A percentile compares a stretch with the other conserved stretches of the same genome.
phyloP scores from a whole-genome alignment of 768 basidiomycete species.

The Podaxis mareebaensis region DNA sequence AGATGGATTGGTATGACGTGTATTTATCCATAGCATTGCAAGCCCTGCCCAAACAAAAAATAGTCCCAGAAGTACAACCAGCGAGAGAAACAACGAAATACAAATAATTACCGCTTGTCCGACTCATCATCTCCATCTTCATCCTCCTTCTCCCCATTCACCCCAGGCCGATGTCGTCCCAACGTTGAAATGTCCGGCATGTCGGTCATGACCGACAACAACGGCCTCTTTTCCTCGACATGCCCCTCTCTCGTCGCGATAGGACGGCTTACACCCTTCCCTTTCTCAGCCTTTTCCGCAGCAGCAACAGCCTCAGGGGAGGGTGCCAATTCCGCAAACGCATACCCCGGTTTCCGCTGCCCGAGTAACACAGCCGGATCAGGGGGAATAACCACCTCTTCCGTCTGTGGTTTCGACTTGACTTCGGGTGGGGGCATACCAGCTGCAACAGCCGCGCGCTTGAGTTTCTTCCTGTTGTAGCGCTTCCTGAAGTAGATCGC shows the following conservation, averaged over 20 bases:
- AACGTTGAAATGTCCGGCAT: slow-evolving; percentile 1
- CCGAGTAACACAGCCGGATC: slow-evolving; percentile 68
- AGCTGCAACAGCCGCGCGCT: slow-evolving; percentile 44
- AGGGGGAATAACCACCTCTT: slow-evolving; percentile 58
- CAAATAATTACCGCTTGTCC: neutral
- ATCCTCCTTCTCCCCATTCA: neutral
- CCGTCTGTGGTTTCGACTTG: slow-evolving; percentile 37
- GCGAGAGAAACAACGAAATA: neutral
- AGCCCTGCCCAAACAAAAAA: neutral
- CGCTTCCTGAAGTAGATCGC: slow-evolving; percentile 58
- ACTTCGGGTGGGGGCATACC: slow-evolving; percentile 37
- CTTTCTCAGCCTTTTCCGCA: neutral
- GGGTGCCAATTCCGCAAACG: neutral
- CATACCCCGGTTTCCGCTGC: slow-evolving; percentile 38
- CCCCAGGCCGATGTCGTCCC: neutral
- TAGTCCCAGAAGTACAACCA: neutral
- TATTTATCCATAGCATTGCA: neutral
- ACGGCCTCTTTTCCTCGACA: neutral
- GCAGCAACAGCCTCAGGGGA: neutral
- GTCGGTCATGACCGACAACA: neutral
- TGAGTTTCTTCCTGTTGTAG: slow-evolving; percentile 45
- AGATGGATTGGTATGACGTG: neutral
- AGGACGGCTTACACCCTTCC: neutral
- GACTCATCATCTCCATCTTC: neutral
- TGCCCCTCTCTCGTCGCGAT: neutral